Evolutionary conservation across 2,329 filamentous ascomycete species (phyloP).

Genomic region (Colletotrichum tofieldiae): DNA sequence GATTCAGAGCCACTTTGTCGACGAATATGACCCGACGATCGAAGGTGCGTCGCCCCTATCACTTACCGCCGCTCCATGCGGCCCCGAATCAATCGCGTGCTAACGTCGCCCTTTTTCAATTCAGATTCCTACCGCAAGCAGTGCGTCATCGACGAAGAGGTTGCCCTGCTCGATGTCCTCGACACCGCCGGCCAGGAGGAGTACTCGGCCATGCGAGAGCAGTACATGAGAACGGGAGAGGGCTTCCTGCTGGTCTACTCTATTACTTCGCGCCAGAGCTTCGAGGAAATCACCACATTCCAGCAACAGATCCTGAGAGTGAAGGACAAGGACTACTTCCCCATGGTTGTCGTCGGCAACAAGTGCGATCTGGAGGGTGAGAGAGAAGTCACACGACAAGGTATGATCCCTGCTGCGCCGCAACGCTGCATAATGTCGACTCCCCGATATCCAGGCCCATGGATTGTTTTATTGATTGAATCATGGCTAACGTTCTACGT

Average conservation of each 20-base stretch:
- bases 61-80: conserved; percentile 21
- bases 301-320: conserved; percentile 98
- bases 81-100: conserved; percentile 35
- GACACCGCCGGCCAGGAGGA: conserved; percentile 99
- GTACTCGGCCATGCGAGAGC: conserved; percentile 99
- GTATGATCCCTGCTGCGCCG: conserved; percentile 62
- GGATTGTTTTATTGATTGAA: background rate
- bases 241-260: conserved; percentile 98
- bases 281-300: conserved; percentile 98
- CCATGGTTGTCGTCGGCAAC: conserved; percentile 98
- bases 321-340: conserved; percentile 99
- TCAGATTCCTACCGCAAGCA: conserved; percentile 99
- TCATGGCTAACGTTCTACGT: conserved; percentile 20
- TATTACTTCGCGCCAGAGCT: conserved; percentile 96
- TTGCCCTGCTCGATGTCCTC: conserved; percentile 96
- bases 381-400: conserved; percentile 91
- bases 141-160: conserved; percentile 98
- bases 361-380: conserved; percentile 98
- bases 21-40: conserved; percentile 99
- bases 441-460: background rate
- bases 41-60: conserved; percentile 78
- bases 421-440: conserved; percentile 4
- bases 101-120: conserved; percentile 43
- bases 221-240: conserved; percentile 99
- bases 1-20: conserved; percentile 96